phyloP scores from a whole-genome alignment of 1,139 yeast genomes.

The Debaryomycetaceae sp. region DNA sequence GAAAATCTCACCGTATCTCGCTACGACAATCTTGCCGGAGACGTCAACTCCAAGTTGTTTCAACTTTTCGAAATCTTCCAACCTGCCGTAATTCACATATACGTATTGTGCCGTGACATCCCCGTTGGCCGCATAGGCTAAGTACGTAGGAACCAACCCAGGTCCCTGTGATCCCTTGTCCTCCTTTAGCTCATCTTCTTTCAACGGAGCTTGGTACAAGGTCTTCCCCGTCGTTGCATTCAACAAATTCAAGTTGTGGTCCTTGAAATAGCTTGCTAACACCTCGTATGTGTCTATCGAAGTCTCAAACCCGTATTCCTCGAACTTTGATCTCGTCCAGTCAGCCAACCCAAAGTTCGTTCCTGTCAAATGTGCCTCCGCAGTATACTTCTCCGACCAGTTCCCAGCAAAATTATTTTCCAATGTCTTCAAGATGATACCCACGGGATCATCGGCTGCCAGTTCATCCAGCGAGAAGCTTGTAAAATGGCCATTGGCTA shows the following conservation, averaged over 20 bases:
- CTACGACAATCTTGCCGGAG: slow-evolving; percentile 41
- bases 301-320: slow-evolving; percentile 56
- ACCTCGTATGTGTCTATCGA: slow-evolving; percentile 55
- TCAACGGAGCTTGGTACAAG: slow-evolving; percentile 59
- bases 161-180: slow-evolving; percentile 61
- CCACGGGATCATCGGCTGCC: slow-evolving; percentile 10
- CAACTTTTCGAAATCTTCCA: slow-evolving; percentile 35
- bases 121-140: slow-evolving; percentile 47
- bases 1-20: slow-evolving; percentile 39
- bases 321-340: slow-evolving; percentile 61
- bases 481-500: too few species aligned
- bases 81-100: slow-evolving; percentile 41
- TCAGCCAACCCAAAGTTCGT: slow-evolving; percentile 59
- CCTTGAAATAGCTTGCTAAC: slow-evolving; percentile 51
- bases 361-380: slow-evolving; percentile 71
- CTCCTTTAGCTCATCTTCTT: slow-evolving; percentile 67
- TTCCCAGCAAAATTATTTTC: slow-evolving; percentile 48
- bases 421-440: slow-evolving; percentile 33
- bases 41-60: slow-evolving; percentile 31
- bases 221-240: slow-evolving; percentile 25
- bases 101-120: slow-evolving; percentile 45
- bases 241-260: slow-evolving; percentile 43
- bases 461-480: too few species aligned
- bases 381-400: slow-evolving; percentile 55
- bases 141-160: slow-evolving; percentile 44